Conservation (phyloP, 805 yeast genomes). For the Schizosaccharomyces cryophilus region DNA sequence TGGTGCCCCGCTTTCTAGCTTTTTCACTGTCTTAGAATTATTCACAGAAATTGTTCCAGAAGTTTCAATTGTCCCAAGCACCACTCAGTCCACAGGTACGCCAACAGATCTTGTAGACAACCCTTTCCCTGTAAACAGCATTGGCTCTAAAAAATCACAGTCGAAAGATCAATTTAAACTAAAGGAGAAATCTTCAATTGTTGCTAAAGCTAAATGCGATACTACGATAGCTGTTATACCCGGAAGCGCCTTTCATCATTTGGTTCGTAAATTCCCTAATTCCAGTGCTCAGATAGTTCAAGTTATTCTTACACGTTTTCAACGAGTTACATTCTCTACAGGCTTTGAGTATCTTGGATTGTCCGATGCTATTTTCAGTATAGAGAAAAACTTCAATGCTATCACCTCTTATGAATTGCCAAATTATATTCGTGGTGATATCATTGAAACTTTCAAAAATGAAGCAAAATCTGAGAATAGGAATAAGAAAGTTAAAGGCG, state of each 20-base stretch:
- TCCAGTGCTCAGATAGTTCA: slow-evolving; percentile 87
- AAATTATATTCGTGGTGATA: slow-evolving; percentile 15
- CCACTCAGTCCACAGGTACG: too few species aligned
- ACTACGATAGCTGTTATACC: slow-evolving; percentile 89
- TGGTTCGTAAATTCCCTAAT: slow-evolving; percentile 54
- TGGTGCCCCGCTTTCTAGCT: slow-evolving; percentile 18
- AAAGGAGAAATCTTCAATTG: slow-evolving; percentile 18
- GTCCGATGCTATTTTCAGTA: slow-evolving; percentile 53
- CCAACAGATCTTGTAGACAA: too few species aligned
- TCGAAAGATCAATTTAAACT: too few species aligned
- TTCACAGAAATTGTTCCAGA: slow-evolving; percentile 27
- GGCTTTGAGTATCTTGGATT: slow-evolving; percentile 69
- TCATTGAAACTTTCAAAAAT: background rate
- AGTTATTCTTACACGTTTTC: slow-evolving; percentile 64
- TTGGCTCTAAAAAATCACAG: too few species aligned
- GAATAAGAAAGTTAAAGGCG: background rate
- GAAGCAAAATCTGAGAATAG: background rate
- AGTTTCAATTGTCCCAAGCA: background rate
- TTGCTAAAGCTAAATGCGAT: slow-evolving; percentile 49
- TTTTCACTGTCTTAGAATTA: slow-evolving; percentile 54
- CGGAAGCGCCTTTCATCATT: slow-evolving; percentile 46
- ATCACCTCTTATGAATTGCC: slow-evolving; percentile 30
- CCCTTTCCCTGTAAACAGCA: too few species aligned
- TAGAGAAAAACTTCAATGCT: slow-evolving; percentile 38
- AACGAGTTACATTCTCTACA: slow-evolving; percentile 76